Conservation (phyloP, 768 basidiomycete genomes). For the Tulasnella sp. region DNA sequence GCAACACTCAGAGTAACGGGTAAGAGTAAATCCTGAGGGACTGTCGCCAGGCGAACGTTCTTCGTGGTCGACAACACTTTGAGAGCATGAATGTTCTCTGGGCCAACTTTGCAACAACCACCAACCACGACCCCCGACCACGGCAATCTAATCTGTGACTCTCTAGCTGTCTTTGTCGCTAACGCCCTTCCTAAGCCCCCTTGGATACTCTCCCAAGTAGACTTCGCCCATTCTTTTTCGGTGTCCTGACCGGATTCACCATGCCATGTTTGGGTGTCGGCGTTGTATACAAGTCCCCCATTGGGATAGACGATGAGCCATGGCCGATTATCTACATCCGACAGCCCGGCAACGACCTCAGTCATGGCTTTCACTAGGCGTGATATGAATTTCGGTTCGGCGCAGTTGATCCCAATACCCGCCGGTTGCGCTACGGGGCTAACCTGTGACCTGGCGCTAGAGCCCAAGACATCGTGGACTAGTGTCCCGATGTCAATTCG, state of each 20-base stretch:
- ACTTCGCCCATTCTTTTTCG: constrained; percentile 32
- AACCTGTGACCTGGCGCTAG: constrained; percentile 19
- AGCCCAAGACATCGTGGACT: constrained; percentile 25
- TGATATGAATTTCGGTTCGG: constrained; percentile 37
- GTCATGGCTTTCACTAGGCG: constrained; percentile 34
- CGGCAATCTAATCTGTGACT: background rate
- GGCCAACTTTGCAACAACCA: constrained; percentile 58
- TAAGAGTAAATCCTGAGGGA: too few species aligned
- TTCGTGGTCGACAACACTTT: too few species aligned
- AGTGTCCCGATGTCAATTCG: constrained; percentile 32
- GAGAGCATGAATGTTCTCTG: constrained; percentile 36
- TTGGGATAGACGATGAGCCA: constrained; percentile 68
- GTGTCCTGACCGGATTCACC: constrained; percentile 3
- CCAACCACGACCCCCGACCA: constrained; percentile 45
- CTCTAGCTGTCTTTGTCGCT: constrained; percentile 30
- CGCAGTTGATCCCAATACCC: constrained; percentile 71
- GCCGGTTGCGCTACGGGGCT: constrained; percentile 28
- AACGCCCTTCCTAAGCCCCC: constrained; percentile 18
- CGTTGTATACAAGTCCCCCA: constrained; percentile 48
- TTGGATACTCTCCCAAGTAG: constrained; percentile 25
- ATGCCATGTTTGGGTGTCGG: constrained; percentile 37
- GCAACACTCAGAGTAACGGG: too few species aligned
- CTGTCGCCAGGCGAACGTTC: too few species aligned
- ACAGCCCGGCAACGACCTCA: constrained; percentile 19
- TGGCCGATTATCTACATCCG: constrained; percentile 22